Conservation (phyloP, 768 basidiomycete genomes). For the Daedalea quercina region DNA sequence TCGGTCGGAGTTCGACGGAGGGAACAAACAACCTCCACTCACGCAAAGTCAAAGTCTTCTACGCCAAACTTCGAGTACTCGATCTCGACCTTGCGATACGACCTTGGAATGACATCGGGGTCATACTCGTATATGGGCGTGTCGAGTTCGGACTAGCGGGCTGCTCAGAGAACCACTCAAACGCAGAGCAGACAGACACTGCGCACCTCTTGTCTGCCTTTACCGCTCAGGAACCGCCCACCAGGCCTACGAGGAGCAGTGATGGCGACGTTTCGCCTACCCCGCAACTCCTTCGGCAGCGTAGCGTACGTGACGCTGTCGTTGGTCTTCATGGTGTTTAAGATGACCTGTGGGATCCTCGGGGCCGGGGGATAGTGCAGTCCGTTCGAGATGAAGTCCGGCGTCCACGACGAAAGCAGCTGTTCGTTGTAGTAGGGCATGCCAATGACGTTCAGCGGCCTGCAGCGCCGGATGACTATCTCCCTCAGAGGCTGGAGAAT, state of each 20-base stretch:
- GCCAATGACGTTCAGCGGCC: constrained; percentile 85
- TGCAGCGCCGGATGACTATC: constrained; percentile 23
- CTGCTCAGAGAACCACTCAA: constrained; percentile 25
- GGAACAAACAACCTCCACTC: constrained; percentile 13
- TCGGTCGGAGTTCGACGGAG: background rate
- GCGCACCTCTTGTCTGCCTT: constrained; percentile 38
- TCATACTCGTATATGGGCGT: constrained; percentile 44
- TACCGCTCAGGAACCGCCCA: constrained; percentile 84
- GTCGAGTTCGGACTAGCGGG: constrained; percentile 45
- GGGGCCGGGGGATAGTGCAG: constrained; percentile 58
- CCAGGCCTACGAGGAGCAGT: constrained; percentile 45
- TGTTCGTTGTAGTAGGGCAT: constrained; percentile 74
- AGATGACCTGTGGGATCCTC: constrained; percentile 74
- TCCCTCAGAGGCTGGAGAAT: background rate
- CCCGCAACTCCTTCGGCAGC: constrained; percentile 79
- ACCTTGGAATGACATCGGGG: constrained; percentile 60
- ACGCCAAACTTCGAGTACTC: constrained; percentile 98
- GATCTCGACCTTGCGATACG: constrained; percentile 92
- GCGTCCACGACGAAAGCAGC: constrained; percentile 62
- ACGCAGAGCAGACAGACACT: background rate
- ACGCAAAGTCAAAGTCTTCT: constrained; percentile 99
- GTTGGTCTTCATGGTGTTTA: constrained; percentile 75
- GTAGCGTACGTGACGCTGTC: constrained; percentile 89
- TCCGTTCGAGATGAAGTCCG: constrained; percentile 46
- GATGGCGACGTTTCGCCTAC: constrained; percentile 71